A percentile compares a stretch with the other conserved stretches of the same genome.
Conservation (phyloP, 164 flowering plant genomes). For the Stephania yunnanensis region DNA sequence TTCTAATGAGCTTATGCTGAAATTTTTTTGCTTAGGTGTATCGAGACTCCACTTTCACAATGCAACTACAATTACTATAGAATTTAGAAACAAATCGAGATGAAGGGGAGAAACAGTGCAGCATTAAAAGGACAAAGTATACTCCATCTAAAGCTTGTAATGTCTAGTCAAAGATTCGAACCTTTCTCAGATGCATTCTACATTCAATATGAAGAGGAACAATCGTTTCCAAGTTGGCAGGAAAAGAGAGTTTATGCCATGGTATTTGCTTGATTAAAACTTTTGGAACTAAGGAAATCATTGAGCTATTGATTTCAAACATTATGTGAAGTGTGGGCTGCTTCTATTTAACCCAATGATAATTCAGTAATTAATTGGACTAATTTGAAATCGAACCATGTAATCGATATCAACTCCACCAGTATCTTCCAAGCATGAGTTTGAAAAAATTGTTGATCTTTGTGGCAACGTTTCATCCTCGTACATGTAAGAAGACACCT, state of each 20-base stretch:
- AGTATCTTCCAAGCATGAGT: slow-evolving; percentile 44
- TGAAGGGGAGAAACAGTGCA: background rate
- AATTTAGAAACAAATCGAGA: background rate
- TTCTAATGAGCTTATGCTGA: background rate
- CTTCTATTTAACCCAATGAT: slow-evolving; percentile 1
- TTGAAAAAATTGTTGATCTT: slow-evolving; percentile 28
- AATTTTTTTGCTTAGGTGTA: background rate
- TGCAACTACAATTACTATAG: too few species aligned
- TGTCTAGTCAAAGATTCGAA: background rate
- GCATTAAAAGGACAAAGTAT: background rate
- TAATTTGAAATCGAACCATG: slow-evolving; percentile 29
- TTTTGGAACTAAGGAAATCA: background rate
- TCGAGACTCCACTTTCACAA: background rate
- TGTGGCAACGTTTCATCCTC: slow-evolving; percentile 33
- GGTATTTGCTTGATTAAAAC: background rate
- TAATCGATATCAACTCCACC: slow-evolving; percentile 27
- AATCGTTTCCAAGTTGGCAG: background rate
- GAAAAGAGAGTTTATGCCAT: background rate
- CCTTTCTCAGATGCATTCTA: background rate
- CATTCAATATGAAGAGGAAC: background rate
- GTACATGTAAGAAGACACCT: slow-evolving; percentile 74
- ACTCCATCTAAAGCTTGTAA: background rate
- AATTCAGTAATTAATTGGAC: background rate
- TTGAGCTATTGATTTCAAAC: background rate
- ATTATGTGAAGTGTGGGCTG: background rate